Evolutionary conservation across 257 asterid species (phyloP).

Genomic region (Cinchona pubescens): DNA sequence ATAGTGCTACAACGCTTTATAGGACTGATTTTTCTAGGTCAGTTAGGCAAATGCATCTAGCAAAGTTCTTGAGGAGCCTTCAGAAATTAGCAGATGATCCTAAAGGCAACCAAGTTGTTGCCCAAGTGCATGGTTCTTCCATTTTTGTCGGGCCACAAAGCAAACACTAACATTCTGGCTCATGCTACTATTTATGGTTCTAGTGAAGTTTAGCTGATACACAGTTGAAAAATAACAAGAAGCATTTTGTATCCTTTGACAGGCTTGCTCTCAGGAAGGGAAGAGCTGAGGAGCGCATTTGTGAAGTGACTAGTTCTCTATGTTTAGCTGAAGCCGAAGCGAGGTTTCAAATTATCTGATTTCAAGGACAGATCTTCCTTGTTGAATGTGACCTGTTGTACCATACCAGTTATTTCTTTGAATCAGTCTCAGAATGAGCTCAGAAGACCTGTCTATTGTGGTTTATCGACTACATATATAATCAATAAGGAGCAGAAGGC

Average conservation of each 20-base stretch:
- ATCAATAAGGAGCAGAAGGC: no score
- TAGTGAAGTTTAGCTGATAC: not conserved
- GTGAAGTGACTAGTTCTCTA: conserved; percentile 92
- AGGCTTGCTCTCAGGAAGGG: conserved; percentile 90
- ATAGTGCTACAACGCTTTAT: conserved; percentile 94
- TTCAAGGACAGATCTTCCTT: conserved; percentile 54
- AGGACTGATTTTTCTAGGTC: conserved; percentile 97
- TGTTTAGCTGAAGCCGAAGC: conserved; percentile 97
- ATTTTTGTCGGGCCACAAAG: conserved; percentile 82
- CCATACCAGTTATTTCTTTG: no score
- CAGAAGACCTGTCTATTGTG: no score
- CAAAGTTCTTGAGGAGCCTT: conserved; percentile 93
- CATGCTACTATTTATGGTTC: conserved; percentile 58
- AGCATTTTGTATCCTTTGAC: conserved; percentile 9
- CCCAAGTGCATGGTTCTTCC: conserved; percentile 98
- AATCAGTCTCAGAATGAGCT: no score
- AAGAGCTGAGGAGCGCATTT: conserved; percentile 90
- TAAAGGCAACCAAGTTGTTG: conserved; percentile 99
- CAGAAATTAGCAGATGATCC: conserved; percentile 97
- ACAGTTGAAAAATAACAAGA: not conserved
- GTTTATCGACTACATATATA: no score
- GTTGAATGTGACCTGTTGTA: not conserved
- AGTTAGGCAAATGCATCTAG: conserved; percentile 98
- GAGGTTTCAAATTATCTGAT: conserved; percentile 83
- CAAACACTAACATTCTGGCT: conserved; percentile 93